Percentiles rank a stretch among this genome's conserved stretches.
Evolutionary conservation across 768 basidiomycete genomes (phyloP).

Genomic region (Lentinula aciculospora): DNA sequence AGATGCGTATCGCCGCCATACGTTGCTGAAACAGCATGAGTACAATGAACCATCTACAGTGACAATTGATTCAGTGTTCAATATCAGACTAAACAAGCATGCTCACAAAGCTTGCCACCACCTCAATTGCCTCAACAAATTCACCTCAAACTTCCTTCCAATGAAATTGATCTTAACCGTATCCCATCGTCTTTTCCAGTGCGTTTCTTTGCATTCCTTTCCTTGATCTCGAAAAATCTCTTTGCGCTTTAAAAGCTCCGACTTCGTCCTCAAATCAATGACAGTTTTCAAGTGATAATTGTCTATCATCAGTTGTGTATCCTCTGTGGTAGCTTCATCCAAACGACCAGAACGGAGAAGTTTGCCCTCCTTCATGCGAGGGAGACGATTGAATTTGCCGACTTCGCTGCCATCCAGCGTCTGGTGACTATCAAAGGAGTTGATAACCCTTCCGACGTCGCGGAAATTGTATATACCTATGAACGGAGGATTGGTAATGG

Average conservation of each 20-base stretch:
- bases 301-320: slow-evolving; percentile 10
- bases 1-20: slow-evolving; percentile 14
- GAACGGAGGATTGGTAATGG: background rate
- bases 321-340: slow-evolving; percentile 10
- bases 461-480: background rate
- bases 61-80: background rate
- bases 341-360: slow-evolving; percentile 15
- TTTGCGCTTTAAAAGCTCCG: slow-evolving; percentile 13
- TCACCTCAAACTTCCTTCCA: slow-evolving; percentile 11
- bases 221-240: background rate
- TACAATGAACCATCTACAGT: slow-evolving; percentile 11
- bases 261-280: slow-evolving; percentile 15
- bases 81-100: background rate
- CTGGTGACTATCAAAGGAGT: background rate
- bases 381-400: background rate
- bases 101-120: slow-evolving; percentile 16
- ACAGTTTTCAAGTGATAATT: slow-evolving; percentile 13
- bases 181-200: slow-evolving; percentile 6
- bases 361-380: slow-evolving; percentile 6
- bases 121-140: slow-evolving; percentile 12
- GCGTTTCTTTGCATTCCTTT: background rate
- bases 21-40: slow-evolving; percentile 12
- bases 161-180: slow-evolving; percentile 13
- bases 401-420: background rate
- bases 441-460: slow-evolving; percentile 4